These are phyloP conservation scores for Saccharomycopsis fibuligera DNA, from an alignment of 805 yeast genomes.

Conservation along the genomic window DNA sequence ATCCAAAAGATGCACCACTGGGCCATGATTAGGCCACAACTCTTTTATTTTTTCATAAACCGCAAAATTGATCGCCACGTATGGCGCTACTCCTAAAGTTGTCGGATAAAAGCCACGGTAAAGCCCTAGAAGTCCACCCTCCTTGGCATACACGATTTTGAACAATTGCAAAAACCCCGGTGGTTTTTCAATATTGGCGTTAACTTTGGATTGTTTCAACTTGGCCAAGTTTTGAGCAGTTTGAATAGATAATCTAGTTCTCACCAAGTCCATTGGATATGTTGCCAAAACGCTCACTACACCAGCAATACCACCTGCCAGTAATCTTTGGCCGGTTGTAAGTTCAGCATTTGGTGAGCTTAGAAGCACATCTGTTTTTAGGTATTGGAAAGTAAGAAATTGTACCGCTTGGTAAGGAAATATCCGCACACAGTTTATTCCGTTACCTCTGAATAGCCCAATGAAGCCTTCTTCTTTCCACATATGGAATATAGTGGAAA, in stretches of 20 bases:
- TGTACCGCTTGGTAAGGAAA: slow-evolving; percentile 95
- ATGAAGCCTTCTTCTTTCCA: slow-evolving; percentile 88
- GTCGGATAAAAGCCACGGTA: slow-evolving; percentile 91
- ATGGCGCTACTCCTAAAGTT: slow-evolving; percentile 90
- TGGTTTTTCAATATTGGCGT: slow-evolving; percentile 35
- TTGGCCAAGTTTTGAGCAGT: slow-evolving; percentile 56
- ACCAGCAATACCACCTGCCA: slow-evolving; percentile 81
- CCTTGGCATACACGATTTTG: slow-evolving; percentile 53
- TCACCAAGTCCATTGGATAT: slow-evolving; percentile 85
- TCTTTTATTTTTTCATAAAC: slow-evolving; percentile 80
- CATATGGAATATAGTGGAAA: slow-evolving; percentile 68
- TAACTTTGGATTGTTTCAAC: slow-evolving; percentile 38
- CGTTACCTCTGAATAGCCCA: slow-evolving; percentile 88
- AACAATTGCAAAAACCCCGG: slow-evolving; percentile 67
- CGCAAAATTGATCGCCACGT: slow-evolving; percentile 88
- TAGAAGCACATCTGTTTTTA: slow-evolving; percentile 31
- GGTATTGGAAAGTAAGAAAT: slow-evolving; percentile 70
- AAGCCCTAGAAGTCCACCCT: slow-evolving; percentile 76
- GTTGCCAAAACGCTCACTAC: slow-evolving; percentile 72
- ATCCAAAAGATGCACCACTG: slow-evolving; percentile 38
- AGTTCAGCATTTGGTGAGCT: slow-evolving; percentile 30
- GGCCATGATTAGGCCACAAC: slow-evolving; percentile 32
- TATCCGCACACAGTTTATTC: slow-evolving; percentile 81
- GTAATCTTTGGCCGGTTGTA: slow-evolving; percentile 51
- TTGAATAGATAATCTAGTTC: slow-evolving; percentile 84